Base-by-base conservation (phyloP, 495 filamentous ascomycete genomes). In the Podospora bellae-mahoneyi region DNA sequence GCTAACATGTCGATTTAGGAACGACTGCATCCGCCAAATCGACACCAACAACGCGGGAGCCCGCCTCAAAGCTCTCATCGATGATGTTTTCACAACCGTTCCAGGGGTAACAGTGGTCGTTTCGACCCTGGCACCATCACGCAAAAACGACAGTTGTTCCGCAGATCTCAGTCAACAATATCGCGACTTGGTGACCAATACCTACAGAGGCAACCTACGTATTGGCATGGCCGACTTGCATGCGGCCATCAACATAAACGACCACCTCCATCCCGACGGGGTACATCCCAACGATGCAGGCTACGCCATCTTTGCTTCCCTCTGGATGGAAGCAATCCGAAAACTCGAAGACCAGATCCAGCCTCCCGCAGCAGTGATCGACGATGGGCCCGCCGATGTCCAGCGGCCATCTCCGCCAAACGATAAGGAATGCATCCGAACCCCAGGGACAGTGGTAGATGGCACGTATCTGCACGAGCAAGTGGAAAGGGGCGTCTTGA, bases 81-180 rank as follows among this genome's bases (percentile, higher is more conserved):
- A 71, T n/a, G 60, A 71, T 7, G 68, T 83, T 6, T 81, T 74
- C 66, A 64, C 73, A 54, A 28, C 72, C 26, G 72, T 82, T 60
- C 75, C 76, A 55, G 72, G 69, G 23, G 78, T 76, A 15, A 78
- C 79, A 30, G 72, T 83, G 56, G 74, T 84, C 60, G 65, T 81
- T 2, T 81, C 77, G 1, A 80, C 80, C 15, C 70, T 74, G 56
- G n/a, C 62, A 30, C 28, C 65, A 48, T 63, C 63, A 44, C 69
- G 63, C 32, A 28, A 63, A n/a, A 39, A 55, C 67, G 44, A 62
- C 27, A 19, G 19, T 54, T 44, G 66, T 60, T 30, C 58, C 2
- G 48, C 23, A 18, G 28, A 27, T 23, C 53, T 68, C 66, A 68
- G 16, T 60, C 67, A 62, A 60, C 58, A 69, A 64, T 66, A 55